Percentiles rank a stretch among this genome's conserved stretches.
phyloP scores from a whole-genome alignment of 805 yeast species.

The Spathaspora girioi region DNA sequence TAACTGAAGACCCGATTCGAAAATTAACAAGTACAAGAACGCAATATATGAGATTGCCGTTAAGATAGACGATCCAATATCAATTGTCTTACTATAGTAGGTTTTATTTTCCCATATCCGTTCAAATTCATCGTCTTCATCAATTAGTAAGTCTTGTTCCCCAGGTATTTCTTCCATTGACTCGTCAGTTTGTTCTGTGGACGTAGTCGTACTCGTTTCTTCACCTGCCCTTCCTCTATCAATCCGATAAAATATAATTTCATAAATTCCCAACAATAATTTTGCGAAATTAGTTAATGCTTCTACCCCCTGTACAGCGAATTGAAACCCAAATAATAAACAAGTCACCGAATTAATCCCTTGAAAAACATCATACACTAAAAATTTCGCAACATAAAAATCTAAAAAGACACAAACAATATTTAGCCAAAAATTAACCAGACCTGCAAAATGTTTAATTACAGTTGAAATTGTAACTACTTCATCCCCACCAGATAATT shows the following conservation, averaged over 20 bases:
- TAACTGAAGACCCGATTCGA: conserved; percentile 27
- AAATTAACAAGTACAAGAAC: conserved; percentile 32
- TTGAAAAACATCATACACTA: conserved; percentile 54
- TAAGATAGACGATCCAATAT: conserved; percentile 45
- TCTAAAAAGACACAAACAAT: conserved; percentile 47
- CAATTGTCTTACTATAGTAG: conserved; percentile 53
- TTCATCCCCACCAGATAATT: conserved; percentile 11
- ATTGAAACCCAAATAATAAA: conserved; percentile 72
- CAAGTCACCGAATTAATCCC: conserved; percentile 52
- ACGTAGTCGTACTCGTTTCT: conserved; percentile 20
- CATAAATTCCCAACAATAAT: conserved; percentile 51
- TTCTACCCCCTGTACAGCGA: conserved; percentile 59
- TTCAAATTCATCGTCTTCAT: conserved; percentile 45
- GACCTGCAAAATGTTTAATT: conserved; percentile 26
- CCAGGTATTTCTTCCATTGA: conserved; percentile 13
- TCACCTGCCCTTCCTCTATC: not conserved
- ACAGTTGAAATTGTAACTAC: conserved; percentile 12
- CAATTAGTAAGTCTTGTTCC: conserved; percentile 2
- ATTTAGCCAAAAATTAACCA: conserved; percentile 39
- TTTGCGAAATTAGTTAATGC: conserved; percentile 45
- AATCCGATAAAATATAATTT: conserved; percentile 38
- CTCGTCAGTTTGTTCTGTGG: conserved; percentile 8
- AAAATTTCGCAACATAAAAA: conserved; percentile 46
- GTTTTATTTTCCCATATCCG: conserved; percentile 72
- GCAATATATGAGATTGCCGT: conserved; percentile 25